These are phyloP conservation scores for Penicillium aurantiogriseum DNA, from an alignment of 2,329 filamentous ascomycete species.

Conservation along the genomic window DNA sequence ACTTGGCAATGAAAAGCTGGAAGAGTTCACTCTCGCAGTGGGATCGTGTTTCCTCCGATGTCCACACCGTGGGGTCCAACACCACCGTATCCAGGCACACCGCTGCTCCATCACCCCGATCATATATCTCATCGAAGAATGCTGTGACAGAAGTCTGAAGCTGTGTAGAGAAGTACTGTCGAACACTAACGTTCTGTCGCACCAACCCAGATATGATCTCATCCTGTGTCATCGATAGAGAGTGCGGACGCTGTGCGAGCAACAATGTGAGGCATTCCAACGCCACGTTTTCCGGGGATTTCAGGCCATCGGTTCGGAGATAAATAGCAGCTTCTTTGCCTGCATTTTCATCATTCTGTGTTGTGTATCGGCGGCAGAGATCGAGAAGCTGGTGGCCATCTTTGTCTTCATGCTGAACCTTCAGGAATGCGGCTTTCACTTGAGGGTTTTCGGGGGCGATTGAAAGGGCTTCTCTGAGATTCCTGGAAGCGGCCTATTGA, in stretches of 20 bases:
- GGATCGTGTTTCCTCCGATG: conserved; percentile 41
- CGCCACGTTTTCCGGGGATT: conserved; percentile 43
- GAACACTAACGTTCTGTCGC: conserved; percentile 44
- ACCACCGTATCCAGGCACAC: conserved; percentile 49
- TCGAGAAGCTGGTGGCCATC: conserved; percentile 45
- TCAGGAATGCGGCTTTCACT: conserved; percentile 47
- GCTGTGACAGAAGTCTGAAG: conserved; percentile 46
- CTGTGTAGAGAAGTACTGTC: conserved; percentile 43
- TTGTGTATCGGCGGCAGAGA: conserved; percentile 45
- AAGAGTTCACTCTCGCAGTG: conserved; percentile 50
- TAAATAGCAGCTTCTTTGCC: conserved; percentile 47
- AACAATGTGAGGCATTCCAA: conserved; percentile 46
- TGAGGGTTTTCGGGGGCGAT: conserved; percentile 46
- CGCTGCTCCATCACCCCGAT: conserved; percentile 48
- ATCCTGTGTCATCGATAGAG: conserved; percentile 44
- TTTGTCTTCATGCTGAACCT: conserved; percentile 45
- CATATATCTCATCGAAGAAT: conserved; percentile 51
- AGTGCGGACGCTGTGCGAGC: conserved; percentile 36
- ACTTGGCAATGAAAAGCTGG: conserved; percentile 72
- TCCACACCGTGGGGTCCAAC: conserved; percentile 47
- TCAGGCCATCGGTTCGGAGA: conserved; percentile 44
- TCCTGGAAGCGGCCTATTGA: conserved; percentile 46
- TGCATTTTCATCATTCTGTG: conserved; percentile 43
- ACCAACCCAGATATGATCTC: conserved; percentile 48
- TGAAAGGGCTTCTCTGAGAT: conserved; percentile 50